Conservation (phyloP, 768 basidiomycete genomes). For the Panaeolus papilionaceus region DNA sequence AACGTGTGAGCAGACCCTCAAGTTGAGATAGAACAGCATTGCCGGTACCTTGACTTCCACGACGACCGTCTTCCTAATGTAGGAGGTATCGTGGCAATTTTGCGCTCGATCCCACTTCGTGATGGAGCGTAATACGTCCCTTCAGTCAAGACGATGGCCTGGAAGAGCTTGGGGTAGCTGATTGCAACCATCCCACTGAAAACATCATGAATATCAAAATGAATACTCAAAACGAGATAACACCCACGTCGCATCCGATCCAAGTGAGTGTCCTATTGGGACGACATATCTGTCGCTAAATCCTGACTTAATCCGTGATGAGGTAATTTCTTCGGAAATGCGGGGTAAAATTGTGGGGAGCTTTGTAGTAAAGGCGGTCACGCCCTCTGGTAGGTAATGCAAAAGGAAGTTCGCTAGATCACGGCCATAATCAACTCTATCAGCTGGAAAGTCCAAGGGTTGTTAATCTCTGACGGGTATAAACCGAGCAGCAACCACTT, state of each 20-base stretch:
- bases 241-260: conserved; percentile 30
- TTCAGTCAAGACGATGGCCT: conserved; percentile 27
- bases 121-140: conserved; percentile 29
- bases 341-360: conserved; percentile 23
- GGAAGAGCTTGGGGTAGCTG: conserved; percentile 30
- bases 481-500: not conserved
- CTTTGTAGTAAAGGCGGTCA: conserved; percentile 23
- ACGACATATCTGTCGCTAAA: conserved; percentile 27
- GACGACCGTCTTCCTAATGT: conserved; percentile 29
- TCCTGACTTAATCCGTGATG: conserved; percentile 24
- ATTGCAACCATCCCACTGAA: conserved; percentile 28
- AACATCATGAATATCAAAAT: not conserved
- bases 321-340: conserved; percentile 14
- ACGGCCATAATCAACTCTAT: conserved; percentile 34
- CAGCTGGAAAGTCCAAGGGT: conserved; percentile 22
- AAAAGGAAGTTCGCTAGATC: conserved; percentile 35
- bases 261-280: conserved; percentile 33
- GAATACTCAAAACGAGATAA: not conserved
- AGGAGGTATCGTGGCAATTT: conserved; percentile 17
- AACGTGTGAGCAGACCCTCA: not conserved
- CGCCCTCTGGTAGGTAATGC: conserved; percentile 28
- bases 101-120: conserved; percentile 15
- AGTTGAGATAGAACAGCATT: not conserved
- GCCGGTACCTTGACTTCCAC: conserved; percentile 31
- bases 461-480: too few species aligned